Percentiles rank a stretch among this genome's conserved stretches.
These are phyloP conservation scores for Boletus rex-veris DNA, from an alignment of 768 basidiomycete species.

Conservation along the genomic window DNA sequence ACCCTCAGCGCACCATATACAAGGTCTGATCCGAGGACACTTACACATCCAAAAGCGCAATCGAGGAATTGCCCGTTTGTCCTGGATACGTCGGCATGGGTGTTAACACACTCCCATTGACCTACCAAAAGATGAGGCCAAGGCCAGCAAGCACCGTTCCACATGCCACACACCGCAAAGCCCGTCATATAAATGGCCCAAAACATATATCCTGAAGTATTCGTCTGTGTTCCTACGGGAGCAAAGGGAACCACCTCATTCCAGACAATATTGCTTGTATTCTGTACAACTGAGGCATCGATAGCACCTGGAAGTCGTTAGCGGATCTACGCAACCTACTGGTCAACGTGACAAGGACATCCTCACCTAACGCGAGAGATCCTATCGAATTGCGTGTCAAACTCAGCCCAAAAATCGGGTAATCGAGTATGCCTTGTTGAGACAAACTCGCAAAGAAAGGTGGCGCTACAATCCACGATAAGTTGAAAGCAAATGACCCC, in stretches of 20 bases:
- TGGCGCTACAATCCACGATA: constrained; percentile 41
- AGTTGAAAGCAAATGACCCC: neutral
- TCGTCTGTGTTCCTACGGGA: constrained; percentile 55
- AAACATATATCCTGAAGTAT: constrained; percentile 66
- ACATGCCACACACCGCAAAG: constrained; percentile 43
- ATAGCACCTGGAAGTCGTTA: constrained; percentile 58
- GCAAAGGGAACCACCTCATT: constrained; percentile 71
- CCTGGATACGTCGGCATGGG: constrained; percentile 65
- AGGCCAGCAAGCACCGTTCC: neutral
- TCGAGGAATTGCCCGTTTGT: constrained; percentile 48
- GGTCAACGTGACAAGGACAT: neutral
- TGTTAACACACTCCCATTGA: constrained; percentile 50
- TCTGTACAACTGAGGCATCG: constrained; percentile 62
- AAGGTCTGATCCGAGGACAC: constrained; percentile 23
- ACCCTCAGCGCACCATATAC: neutral
- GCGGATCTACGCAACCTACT: neutral
- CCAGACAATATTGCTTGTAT: constrained; percentile 63
- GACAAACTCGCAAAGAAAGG: constrained; percentile 67
- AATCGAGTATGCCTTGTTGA: constrained; percentile 60
- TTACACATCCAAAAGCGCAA: constrained; percentile 74
- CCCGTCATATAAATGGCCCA: constrained; percentile 65
- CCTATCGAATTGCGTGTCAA: constrained; percentile 59
- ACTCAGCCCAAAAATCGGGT: constrained; percentile 74
- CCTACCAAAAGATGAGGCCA: constrained; percentile 34
- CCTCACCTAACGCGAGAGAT: constrained; percentile 58